Conservation (phyloP, 1,139 yeast species). For the Suhomyces maxii region DNA sequence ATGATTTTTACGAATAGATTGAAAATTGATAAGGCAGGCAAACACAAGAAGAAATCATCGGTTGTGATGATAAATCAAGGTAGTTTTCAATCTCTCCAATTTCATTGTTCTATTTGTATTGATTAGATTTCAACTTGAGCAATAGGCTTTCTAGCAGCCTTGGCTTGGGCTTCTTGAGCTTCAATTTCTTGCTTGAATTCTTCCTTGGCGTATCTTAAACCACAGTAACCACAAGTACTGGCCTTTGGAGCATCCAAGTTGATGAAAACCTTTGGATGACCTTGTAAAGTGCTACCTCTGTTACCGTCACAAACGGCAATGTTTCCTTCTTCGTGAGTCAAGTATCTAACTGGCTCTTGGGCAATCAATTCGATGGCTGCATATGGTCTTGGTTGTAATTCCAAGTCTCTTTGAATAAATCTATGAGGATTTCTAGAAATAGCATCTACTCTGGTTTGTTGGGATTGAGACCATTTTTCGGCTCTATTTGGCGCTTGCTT, state of each 20-base stretch:
- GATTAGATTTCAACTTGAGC: slow-evolving; percentile 1
- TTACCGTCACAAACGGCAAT: slow-evolving; percentile 87
- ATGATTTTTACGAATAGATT: too few species aligned
- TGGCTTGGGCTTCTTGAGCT: slow-evolving; percentile 15
- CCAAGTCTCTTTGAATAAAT: slow-evolving; percentile 70
- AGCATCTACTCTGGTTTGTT: slow-evolving; percentile 61
- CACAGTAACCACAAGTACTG: slow-evolving; percentile 79
- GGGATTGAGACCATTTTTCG: slow-evolving; percentile 70
- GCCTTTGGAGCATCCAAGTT: slow-evolving; percentile 76
- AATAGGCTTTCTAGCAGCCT: neutral
- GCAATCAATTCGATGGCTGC: slow-evolving; percentile 86
- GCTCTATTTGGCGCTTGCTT: slow-evolving; percentile 77
- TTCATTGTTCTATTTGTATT: neutral
- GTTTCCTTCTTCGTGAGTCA: slow-evolving; percentile 50
- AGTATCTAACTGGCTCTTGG: slow-evolving; percentile 66
- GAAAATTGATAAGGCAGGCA: too few species aligned
- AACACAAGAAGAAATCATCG: too few species aligned
- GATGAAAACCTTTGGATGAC: slow-evolving; percentile 84
- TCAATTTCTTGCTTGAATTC: slow-evolving; percentile 44
- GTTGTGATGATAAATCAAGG: too few species aligned
- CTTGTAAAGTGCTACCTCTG: slow-evolving; percentile 65
- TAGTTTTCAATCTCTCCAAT: too few species aligned
- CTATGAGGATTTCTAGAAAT: slow-evolving; percentile 57
- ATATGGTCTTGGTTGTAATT: slow-evolving; percentile 72
- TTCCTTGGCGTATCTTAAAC: slow-evolving; percentile 61